phyloP scores from a whole-genome alignment of 805 yeast species.

The Cyberlindnera maclurae region DNA sequence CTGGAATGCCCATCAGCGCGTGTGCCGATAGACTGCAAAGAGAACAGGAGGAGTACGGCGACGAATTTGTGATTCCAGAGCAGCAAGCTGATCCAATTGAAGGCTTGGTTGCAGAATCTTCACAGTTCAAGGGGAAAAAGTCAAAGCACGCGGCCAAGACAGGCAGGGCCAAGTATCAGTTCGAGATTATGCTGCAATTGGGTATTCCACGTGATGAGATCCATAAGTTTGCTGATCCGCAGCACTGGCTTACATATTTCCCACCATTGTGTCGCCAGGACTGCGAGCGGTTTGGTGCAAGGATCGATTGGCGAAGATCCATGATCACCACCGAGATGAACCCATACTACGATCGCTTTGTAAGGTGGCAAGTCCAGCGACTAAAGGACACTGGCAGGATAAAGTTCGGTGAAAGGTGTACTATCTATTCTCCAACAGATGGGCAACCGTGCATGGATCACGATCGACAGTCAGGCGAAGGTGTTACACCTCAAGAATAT shows the following conservation, averaged over 20 bases:
- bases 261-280: constrained; percentile 82
- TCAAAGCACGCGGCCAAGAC: constrained; percentile 90
- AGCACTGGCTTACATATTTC: constrained; percentile 82
- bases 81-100: constrained; percentile 45
- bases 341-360: constrained; percentile 88
- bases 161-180: constrained; percentile 90
- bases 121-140: constrained; percentile 87
- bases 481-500: constrained; percentile 93
- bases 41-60: constrained; percentile 89
- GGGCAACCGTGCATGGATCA: constrained; percentile 99
- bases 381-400: constrained; percentile 81
- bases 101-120: constrained; percentile 45
- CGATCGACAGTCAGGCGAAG: constrained; percentile 95
- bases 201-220: constrained; percentile 84
- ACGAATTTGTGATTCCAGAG: constrained; percentile 60
- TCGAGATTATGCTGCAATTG: constrained; percentile 89
- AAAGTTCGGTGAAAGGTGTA: constrained; percentile 96
- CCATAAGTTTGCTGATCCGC: constrained; percentile 79
- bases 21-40: constrained; percentile 91
- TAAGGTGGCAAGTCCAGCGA: constrained; percentile 92
- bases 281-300: constrained; percentile 76
- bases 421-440: constrained; percentile 93
- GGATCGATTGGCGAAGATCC: constrained; percentile 97
- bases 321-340: constrained; percentile 91
- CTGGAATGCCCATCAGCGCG: constrained; percentile 97